A percentile compares a stretch with the other conserved stretches of the same genome.
These are phyloP conservation scores for Diplodia sapinea DNA, from an alignment of 2,329 filamentous ascomycete genomes.

Conservation along the genomic window DNA sequence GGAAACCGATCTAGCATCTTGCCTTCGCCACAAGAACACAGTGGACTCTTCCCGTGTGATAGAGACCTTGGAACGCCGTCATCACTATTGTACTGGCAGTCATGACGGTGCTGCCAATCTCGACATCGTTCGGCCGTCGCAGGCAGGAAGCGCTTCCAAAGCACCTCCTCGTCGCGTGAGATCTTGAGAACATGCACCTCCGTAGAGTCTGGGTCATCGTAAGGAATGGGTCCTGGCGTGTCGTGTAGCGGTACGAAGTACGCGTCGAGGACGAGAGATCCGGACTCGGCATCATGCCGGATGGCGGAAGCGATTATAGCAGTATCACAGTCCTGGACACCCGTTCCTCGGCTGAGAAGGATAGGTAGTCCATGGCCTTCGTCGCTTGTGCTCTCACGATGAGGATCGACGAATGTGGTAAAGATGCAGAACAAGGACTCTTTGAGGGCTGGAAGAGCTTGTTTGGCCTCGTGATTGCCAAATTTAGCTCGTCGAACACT, in stretches of 20 bases:
- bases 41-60: neutral
- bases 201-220: neutral
- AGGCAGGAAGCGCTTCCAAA: constrained; percentile 4
- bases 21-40: constrained; percentile 47
- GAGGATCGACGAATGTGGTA: neutral
- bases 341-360: constrained; percentile 1
- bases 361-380: neutral
- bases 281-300: constrained; percentile 1
- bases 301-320: constrained; percentile 7
- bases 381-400: neutral
- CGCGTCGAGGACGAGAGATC: constrained; percentile 5
- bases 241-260: neutral
- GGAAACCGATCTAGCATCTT: constrained; percentile 36
- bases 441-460: neutral
- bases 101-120: neutral
- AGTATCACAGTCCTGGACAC: neutral
- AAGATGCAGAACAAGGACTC: neutral
- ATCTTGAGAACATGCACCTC: neutral
- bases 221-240: neutral
- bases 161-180: neutral
- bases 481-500: neutral
- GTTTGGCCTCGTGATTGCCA: neutral
- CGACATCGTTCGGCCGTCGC: constrained; percentile 12
- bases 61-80: neutral
- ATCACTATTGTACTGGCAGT: constrained; percentile 5